Evolutionary conservation across 345 rosid genomes (phyloP), one percentile per base, ranked within the genome.

Genomic region (Salix arbutifolia): DNA sequence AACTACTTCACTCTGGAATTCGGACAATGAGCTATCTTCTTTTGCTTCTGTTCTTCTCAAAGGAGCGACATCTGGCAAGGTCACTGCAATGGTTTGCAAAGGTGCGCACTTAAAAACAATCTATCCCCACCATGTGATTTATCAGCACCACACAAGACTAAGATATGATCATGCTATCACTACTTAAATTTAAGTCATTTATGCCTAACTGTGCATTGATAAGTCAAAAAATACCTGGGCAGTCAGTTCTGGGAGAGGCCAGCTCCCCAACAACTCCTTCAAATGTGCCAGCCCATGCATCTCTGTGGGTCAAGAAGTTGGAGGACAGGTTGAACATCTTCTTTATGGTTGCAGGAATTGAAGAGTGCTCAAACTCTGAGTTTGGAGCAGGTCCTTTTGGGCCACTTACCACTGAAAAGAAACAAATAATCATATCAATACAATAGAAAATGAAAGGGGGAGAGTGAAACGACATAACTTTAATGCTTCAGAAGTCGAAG

Each of bases 231-330:
- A 4, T 85, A 86, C 97, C 89, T 50, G 97, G 99, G 79, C 99
- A 96, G 78, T 96, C 99, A 19, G 96, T 87, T 86, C 98, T 88
- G 5, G 99, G 97, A 71, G 94, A 85, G 70, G 88, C 79, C 69
- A 93, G 71, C 77, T 85, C 87, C 66, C 86, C 83, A 13, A 92
- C 84, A 37, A 96, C 91, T 19, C 84, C 90, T 84, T 96, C 98
- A 30, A 96, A 93, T 30, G 97, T 93, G 65, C 90, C 92, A 0
- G 99, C 99, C 99, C 99, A 93, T 71, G 99, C 98, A 85, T 96
- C 99, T 79, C 99, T 86, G 78, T 90, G 92, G 64, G 99, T 96
- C 62, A 96, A 87, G 89, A 89, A 96, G 78, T 92, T 93, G 52
- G 99, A 93, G 48, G 87, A 80, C 56, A 96, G 89, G 70, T 90